Conservation (phyloP, 495 filamentous ascomycete species). For the Hypoxylon crocopeplum region DNA sequence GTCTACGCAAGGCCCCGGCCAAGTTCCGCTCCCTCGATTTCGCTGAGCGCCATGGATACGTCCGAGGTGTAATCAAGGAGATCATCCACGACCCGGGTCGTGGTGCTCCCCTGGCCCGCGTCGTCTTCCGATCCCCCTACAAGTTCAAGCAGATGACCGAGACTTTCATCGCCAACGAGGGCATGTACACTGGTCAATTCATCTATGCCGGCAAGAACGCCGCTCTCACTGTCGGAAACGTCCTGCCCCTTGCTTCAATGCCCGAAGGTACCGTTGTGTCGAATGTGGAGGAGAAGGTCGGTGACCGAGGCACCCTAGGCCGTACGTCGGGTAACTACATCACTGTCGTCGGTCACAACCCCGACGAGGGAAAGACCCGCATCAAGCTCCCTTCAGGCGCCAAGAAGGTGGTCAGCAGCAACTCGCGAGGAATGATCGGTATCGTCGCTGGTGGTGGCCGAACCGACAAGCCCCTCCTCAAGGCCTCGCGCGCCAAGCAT, state of each 20-base stretch:
- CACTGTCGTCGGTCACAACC: slow-evolving; percentile 98
- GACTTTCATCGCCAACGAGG: slow-evolving; percentile 99
- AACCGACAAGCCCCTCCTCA: slow-evolving; percentile 98
- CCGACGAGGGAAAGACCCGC: slow-evolving; percentile 98
- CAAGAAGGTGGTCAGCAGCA: slow-evolving; percentile 97
- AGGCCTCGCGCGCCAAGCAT: slow-evolving; percentile 98
- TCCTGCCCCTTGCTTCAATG: slow-evolving; percentile 90
- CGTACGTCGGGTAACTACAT: slow-evolving; percentile 99
- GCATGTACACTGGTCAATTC: slow-evolving; percentile 99
- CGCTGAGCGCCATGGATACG: slow-evolving; percentile 95
- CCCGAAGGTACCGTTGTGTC: slow-evolving; percentile 98
- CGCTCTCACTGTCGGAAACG: slow-evolving; percentile 91
- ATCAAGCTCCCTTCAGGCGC: slow-evolving; percentile 98
- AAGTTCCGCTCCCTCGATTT: slow-evolving; percentile 96
- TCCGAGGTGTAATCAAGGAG: slow-evolving; percentile 95
- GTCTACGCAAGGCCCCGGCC: slow-evolving; percentile 84
- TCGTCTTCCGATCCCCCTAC: slow-evolving; percentile 94
- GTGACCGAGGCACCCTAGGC: slow-evolving; percentile 93
- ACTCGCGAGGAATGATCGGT: slow-evolving; percentile 95
- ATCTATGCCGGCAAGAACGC: slow-evolving; percentile 99
- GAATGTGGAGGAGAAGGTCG: slow-evolving; percentile 99
- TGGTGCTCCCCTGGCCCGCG: slow-evolving; percentile 95
- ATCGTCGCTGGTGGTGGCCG: slow-evolving; percentile 99
- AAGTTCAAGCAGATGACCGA: slow-evolving; percentile 87
- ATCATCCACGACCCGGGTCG: slow-evolving; percentile 99